These are phyloP conservation scores for Fraxinus xanthoxyloides DNA, from an alignment of 305 asterid genomes.

Conservation along the genomic window DNA sequence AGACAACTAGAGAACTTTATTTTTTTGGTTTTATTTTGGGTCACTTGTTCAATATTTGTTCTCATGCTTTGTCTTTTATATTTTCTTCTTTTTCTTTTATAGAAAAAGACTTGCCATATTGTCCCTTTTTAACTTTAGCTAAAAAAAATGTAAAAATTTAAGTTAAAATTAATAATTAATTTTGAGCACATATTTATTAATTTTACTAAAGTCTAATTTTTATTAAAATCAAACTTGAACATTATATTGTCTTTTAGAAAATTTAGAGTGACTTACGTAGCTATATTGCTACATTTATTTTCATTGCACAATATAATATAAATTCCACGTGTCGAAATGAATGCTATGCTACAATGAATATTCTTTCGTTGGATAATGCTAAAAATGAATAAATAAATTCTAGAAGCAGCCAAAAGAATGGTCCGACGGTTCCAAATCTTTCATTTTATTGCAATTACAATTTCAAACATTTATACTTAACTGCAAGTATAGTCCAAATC, in stretches of 20 bases:
- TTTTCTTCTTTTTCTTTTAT: background rate
- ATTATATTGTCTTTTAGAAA: background rate
- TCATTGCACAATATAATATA: background rate
- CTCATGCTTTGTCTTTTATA: slow-evolving; percentile 18
- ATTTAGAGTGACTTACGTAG: background rate
- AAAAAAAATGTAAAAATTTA: too few species aligned
- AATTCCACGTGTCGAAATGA: background rate
- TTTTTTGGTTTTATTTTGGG: background rate
- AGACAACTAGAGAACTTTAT: slow-evolving; percentile 28
- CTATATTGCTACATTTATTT: background rate
- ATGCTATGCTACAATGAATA: background rate
- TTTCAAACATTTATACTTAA: too few species aligned
- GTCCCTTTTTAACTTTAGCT: background rate
- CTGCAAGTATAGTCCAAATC: too few species aligned
- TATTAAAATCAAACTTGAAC: background rate
- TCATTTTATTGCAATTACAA: too few species aligned
- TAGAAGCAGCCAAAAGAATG: slow-evolving; percentile 37
- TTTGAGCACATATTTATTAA: too few species aligned
- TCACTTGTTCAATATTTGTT: slow-evolving; percentile 25
- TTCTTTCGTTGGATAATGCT: background rate
- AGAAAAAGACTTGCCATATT: slow-evolving; percentile 28
- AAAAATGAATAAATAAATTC: background rate
- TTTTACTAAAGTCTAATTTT: too few species aligned
- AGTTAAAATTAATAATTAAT: too few species aligned
- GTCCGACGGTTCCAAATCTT: background rate